Evolutionary conservation across 306 rosid species (phyloP), one percentile per base, ranked within the genome.

Genomic region (Corylus heterophylla): DNA sequence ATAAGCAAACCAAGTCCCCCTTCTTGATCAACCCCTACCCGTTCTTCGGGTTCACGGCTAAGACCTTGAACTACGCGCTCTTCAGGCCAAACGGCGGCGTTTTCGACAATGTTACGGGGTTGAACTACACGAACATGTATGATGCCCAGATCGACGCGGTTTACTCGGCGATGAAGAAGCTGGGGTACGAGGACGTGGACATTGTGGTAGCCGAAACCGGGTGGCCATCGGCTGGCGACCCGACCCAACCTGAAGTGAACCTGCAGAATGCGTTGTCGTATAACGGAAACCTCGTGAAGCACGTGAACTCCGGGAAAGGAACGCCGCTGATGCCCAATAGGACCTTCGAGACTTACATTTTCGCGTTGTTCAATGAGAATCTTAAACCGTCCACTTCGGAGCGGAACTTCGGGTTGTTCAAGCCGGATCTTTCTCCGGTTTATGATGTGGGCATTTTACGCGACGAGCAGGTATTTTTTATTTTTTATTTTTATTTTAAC

Each of bases 131-230:
- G 14, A 94, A 94, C 83, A 92, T 94, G 98, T 94, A 89, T 55
- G 98, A 94, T 35, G 98, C 97, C 0, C 96, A 90, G 74, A 85
- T 94, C 87, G 98, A 94, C 61, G 94, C 97, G 58, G 90, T 94
- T 54, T 89, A 77, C 81, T 82, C 97, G 29, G 97, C 98, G n/a
- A 90, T 94, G 97, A 94, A 92, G 88, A 87, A 67, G 35, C 31
- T 92, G 12, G 98, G 97, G 0, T 92, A 87, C 50, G 92, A 78
- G 5, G 97, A 92, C 74, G 93, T 94, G 68, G 97, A 89, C 54
- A 17, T 92, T 1, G 89, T 89, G 7, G 88, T 94, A 8, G 97
- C 82, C 0, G 97, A 90, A 83, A 92, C 98, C 64, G 98, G 98
- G 17, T 94, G 97, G 98, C 97, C 97, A 0, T 88, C 93, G 2